phyloP scores from a whole-genome alignment of 768 basidiomycete genomes.

The Rhizopogon roseolus region DNA sequence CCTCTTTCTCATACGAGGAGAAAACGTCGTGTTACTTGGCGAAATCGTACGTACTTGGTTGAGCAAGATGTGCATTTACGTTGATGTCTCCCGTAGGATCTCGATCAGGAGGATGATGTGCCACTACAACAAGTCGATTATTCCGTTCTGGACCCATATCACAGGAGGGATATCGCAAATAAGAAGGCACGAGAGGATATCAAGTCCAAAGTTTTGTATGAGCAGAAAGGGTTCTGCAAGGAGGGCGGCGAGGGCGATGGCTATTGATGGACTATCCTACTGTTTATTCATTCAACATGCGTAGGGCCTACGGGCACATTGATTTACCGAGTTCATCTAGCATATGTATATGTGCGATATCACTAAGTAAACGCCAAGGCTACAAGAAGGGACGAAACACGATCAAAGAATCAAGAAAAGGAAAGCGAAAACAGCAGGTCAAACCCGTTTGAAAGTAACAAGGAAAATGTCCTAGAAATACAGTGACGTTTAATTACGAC shows the following conservation, averaged over 20 bases:
- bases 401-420: conserved; percentile 6
- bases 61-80: not conserved
- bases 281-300: conserved; percentile 10
- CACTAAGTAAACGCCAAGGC: conserved; percentile 6
- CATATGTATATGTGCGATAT: conserved; percentile 1
- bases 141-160: conserved; percentile 61
- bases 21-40: conserved; percentile 95
- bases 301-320: conserved; percentile 1
- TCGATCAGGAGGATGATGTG: conserved; percentile 88
- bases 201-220: conserved; percentile 78
- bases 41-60: conserved; percentile 73
- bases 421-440: conserved; percentile 8
- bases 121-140: conserved; percentile 75
- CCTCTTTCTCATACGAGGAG: conserved; percentile 91
- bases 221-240: conserved; percentile 86
- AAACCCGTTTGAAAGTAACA: conserved; percentile 9
- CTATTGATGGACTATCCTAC: conserved; percentile 44
- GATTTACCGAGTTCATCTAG: not conserved
- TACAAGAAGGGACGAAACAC: conserved; percentile 10
- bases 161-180: conserved; percentile 65
- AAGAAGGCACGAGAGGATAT: conserved; percentile 79
- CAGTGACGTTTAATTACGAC: conserved; percentile 19
- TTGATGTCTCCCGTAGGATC: conserved; percentile 51
- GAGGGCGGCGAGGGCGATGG: conserved; percentile 97
- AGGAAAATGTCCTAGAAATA: conserved; percentile 22